Conservation (phyloP, 108 stramenopile genomes). For the Poteriospumella lacustris region DNA sequence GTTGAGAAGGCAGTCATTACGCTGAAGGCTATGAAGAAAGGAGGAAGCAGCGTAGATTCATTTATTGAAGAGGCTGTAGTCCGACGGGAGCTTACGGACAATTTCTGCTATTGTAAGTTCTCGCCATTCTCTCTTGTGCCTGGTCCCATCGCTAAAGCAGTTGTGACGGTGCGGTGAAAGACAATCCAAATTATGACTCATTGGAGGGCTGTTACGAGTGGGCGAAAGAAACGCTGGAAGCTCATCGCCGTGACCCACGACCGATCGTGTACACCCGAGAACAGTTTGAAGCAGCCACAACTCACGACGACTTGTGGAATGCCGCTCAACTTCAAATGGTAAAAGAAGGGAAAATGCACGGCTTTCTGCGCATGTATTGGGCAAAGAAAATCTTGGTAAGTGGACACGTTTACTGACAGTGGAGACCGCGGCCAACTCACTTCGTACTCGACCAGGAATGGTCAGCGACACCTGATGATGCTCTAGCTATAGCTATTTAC, state of each 20-base stretch:
- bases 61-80: conserved; percentile 92
- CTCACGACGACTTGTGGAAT: conserved; percentile 98
- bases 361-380: conserved; percentile 99
- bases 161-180: neutral
- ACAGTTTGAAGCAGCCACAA: conserved; percentile 72
- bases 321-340: conserved; percentile 89
- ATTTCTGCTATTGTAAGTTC: conserved; percentile 82
- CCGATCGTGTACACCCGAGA: conserved; percentile 71
- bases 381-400: conserved; percentile 88
- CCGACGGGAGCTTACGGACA: conserved; percentile 89
- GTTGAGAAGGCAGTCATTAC: conserved; percentile 71
- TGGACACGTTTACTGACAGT: neutral
- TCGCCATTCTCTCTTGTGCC: neutral
- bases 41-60: conserved; percentile 53
- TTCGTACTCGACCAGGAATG: conserved; percentile 61
- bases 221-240: conserved; percentile 78
- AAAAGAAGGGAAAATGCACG: conserved; percentile 88
- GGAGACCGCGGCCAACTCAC: neutral
- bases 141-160: neutral
- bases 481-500: conserved; percentile 70
- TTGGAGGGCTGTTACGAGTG: conserved; percentile 76
- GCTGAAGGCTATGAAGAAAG: conserved; percentile 59
- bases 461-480: conserved; percentile 75
- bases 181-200: conserved; percentile 65
- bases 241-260: conserved; percentile 75